These are phyloP conservation scores for Rhodotorula sp. DNA, from an alignment of 1,284 basidiomycete species.

Conservation along the genomic window DNA sequence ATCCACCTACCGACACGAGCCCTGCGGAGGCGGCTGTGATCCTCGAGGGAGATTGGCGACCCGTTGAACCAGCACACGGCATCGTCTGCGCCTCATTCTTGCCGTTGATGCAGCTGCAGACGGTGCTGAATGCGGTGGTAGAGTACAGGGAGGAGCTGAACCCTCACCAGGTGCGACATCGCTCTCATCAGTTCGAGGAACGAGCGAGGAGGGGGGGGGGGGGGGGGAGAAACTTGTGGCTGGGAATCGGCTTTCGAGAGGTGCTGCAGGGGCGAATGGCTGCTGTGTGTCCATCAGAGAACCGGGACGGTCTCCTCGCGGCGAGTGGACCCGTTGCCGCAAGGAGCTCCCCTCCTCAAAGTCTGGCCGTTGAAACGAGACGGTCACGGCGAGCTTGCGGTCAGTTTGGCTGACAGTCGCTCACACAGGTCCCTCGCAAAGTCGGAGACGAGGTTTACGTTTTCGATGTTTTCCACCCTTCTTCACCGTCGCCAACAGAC, in stretches of 20 bases:
- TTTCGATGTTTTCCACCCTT: slow-evolving; percentile 60
- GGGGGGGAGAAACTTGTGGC: neutral
- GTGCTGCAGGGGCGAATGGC: no score
- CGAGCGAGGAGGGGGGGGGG: neutral
- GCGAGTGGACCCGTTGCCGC: no score
- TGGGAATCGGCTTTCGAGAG: no score
- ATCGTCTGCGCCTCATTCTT: neutral
- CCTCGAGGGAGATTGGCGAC: neutral
- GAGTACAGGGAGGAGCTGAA: neutral
- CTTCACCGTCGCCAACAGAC: neutral
- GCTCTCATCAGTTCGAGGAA: neutral
- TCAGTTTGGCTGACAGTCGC: neutral
- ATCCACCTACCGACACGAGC: no score
- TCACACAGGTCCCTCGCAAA: slow-evolving; percentile 50
- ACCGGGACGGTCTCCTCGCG: no score
- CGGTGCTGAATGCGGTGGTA: neutral
- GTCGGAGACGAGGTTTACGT: slow-evolving; percentile 95
- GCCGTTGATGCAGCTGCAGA: neutral
- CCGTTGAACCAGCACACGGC: neutral
- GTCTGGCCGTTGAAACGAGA: no score
- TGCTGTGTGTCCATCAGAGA: no score
- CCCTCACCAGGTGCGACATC: slow-evolving; percentile 10
- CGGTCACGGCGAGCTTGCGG: neutral
- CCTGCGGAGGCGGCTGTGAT: neutral
- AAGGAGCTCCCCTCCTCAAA: no score